Conservation (phyloP, 2,329 filamentous ascomycete species). For the Lachnellula hyalina region DNA sequence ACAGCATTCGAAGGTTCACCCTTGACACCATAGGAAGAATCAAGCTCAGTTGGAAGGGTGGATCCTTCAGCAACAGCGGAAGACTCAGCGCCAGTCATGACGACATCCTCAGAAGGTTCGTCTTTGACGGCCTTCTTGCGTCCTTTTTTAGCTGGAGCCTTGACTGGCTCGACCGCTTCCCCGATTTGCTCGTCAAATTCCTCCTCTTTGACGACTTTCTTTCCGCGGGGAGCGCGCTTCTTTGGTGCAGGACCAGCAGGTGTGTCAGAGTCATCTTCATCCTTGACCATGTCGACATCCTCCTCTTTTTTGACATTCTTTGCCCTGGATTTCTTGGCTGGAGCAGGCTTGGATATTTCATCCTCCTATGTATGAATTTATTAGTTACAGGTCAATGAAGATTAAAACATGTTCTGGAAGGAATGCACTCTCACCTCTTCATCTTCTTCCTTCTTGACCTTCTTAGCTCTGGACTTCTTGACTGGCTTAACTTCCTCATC, state of each 20-base stretch:
- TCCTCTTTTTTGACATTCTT: conserved; percentile 34
- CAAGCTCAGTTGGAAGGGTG: neutral
- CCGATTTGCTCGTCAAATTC: conserved; percentile 24
- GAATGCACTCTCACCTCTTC: neutral
- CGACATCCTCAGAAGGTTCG: neutral
- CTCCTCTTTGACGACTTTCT: conserved; percentile 18
- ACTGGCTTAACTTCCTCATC: conserved; percentile 3
- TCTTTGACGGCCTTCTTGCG: conserved; percentile 20
- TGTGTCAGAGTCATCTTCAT: conserved; percentile 25
- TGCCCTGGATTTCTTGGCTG: conserved; percentile 22
- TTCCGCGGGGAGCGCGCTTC: conserved; percentile 7
- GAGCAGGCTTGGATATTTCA: conserved; percentile 18
- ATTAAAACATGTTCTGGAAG: neutral
- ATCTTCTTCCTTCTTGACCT: conserved; percentile 24
- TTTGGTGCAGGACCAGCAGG: conserved; percentile 16
- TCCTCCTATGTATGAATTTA: conserved; percentile 21
- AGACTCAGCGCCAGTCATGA: neutral
- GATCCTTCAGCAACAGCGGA: neutral
- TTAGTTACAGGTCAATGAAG: conserved; percentile 4
- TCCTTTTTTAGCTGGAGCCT: conserved; percentile 12
- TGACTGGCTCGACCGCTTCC: conserved; percentile 19
- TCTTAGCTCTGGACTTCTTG: conserved; percentile 9
- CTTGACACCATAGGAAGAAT: conserved; percentile 1
- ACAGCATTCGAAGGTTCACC: conserved; percentile 2
- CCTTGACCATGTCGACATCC: conserved; percentile 17